Conservation (phyloP, 768 basidiomycete genomes). For the Phaffia australis region DNA sequence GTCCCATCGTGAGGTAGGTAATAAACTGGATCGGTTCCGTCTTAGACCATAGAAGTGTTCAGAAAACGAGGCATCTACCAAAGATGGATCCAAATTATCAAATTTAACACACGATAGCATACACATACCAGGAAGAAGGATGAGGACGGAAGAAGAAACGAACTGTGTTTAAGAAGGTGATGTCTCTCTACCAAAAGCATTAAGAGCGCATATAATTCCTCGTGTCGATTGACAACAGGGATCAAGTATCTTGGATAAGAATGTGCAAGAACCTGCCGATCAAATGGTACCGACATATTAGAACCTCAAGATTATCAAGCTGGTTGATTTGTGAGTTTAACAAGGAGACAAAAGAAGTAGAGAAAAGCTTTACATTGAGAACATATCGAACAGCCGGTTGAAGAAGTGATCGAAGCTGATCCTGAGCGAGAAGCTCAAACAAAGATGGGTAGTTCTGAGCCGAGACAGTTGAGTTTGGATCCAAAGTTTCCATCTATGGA, state of each 20-base stretch:
- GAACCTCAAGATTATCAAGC: not conserved
- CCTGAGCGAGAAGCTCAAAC: constrained; percentile 86
- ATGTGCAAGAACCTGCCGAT: constrained; percentile 75
- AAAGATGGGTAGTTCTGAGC: constrained; percentile 39
- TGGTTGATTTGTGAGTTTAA: not conserved
- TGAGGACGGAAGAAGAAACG: constrained; percentile 30
- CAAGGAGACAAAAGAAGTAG: not conserved
- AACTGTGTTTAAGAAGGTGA: constrained; percentile 78
- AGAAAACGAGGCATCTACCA: constrained; percentile 78
- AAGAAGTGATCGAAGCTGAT: constrained; percentile 78
- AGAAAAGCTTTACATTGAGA: constrained; percentile 54
- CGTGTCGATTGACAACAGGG: constrained; percentile 82
- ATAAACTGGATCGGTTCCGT: constrained; percentile 45
- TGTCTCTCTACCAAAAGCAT: constrained; percentile 85
- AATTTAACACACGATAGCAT: not conserved
- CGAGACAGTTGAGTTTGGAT: no score
- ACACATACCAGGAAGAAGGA: not conserved
- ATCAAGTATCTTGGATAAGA: constrained; percentile 85
- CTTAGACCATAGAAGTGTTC: constrained; percentile 95
- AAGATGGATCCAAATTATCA: not conserved
- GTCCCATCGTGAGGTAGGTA: constrained; percentile 7
- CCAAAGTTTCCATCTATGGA: no score
- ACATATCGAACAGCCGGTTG: constrained; percentile 94
- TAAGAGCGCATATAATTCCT: constrained; percentile 83
- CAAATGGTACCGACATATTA: not conserved